These are phyloP conservation scores for Epichloe brachyelytri DNA, from an alignment of 2,329 filamentous ascomycete genomes.

Conservation along the genomic window DNA sequence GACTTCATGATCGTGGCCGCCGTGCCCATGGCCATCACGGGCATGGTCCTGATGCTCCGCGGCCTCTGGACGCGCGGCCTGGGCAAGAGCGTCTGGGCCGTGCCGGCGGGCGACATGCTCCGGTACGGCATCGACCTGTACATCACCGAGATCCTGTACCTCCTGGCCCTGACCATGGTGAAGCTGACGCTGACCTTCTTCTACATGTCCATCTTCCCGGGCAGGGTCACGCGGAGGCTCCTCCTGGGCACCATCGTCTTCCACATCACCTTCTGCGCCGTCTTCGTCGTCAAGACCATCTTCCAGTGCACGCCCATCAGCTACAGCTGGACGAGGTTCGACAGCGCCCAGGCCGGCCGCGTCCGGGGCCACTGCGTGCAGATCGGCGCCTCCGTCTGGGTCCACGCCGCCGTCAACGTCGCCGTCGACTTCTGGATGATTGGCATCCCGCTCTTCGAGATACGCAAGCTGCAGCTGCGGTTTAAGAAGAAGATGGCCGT, in stretches of 20 bases:
- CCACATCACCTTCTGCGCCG: neutral
- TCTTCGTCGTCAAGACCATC: neutral
- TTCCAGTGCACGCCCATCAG: conserved; percentile 4
- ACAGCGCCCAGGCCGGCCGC: too few relatives aligned
- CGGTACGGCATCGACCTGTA: neutral
- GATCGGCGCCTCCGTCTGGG: conserved; percentile 3
- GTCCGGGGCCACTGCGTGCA: conserved; percentile 1
- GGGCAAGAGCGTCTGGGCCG: neutral
- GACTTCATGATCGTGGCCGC: neutral
- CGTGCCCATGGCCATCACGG: neutral
- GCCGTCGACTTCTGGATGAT: conserved; percentile 6
- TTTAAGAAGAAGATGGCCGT: conserved; percentile 6
- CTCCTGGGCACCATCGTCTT: conserved; percentile 2
- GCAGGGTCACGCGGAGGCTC: neutral
- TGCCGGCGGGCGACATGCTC: neutral
- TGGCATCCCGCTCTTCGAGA: conserved; percentile 4
- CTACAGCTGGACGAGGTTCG: neutral
- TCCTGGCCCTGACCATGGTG: conserved; percentile 3
- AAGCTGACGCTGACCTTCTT: conserved; percentile 4
- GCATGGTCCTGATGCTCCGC: neutral
- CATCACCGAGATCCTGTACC: conserved; percentile 2
- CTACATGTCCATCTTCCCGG: conserved; percentile 5
- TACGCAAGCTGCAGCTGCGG: conserved; percentile 3
- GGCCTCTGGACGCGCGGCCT: neutral
- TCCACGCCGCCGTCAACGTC: conserved; percentile 3